A percentile compares a stretch with the other conserved stretches of the same genome.
Evolutionary conservation across 306 rosid genomes (phyloP).

Genomic region (Fagus sylvatica): DNA sequence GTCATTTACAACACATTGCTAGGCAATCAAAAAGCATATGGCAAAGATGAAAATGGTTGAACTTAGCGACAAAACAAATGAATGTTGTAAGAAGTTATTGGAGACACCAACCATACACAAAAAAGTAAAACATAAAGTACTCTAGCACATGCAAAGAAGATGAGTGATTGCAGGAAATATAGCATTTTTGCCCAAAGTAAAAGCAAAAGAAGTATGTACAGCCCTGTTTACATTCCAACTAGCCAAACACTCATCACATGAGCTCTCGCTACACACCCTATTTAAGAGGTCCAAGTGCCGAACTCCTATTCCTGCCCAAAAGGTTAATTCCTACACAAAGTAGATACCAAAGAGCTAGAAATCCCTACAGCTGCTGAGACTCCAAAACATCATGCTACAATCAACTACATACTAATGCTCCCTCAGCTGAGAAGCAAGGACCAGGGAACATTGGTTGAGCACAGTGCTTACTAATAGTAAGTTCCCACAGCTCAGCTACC

Average conservation of each 20-base stretch:
- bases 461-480: not conserved
- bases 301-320: not conserved
- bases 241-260: not conserved
- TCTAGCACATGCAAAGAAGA: not conserved
- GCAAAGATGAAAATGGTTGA: not conserved
- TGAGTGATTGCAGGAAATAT: no score
- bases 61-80: not conserved
- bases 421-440: conserved; percentile 2
- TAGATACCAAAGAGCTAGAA: not conserved
- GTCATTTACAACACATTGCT: not conserved
- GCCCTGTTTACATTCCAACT: not conserved
- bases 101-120: not conserved
- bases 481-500: not conserved
- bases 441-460: not conserved
- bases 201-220: not conserved
- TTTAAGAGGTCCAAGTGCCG: not conserved
- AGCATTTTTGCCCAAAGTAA: no score
- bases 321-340: not conserved
- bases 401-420: not conserved
- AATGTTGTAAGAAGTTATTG: not conserved
- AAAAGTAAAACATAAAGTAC: not conserved
- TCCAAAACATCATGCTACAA: not conserved
- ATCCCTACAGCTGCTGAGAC: not conserved
- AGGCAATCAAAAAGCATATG: not conserved
- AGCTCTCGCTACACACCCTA: not conserved